Percentiles rank a stretch among this genome's conserved stretches.
These are phyloP conservation scores for Exophiala dermatitidis DNA, from an alignment of 2,329 filamentous ascomycete genomes.

Conservation along the genomic window DNA sequence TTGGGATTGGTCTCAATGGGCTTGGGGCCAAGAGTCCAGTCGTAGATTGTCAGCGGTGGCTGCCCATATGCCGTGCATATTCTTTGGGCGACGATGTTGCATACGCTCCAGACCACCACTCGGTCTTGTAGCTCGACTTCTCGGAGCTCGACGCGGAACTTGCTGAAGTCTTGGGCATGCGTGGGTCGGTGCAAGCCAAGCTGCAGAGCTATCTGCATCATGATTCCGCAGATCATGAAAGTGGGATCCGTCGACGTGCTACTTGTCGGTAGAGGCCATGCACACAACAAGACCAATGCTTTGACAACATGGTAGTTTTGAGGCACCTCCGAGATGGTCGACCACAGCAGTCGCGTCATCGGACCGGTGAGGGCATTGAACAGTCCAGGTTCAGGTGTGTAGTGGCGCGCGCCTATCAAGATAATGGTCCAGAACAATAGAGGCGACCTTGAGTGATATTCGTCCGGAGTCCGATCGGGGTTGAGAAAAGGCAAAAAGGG, in stretches of 20 bases:
- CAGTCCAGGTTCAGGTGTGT: conserved; percentile 47
- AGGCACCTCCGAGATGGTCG: conserved; percentile 53
- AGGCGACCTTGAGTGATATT: conserved; percentile 53
- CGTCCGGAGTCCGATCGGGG: conserved; percentile 46
- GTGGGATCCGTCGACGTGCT: conserved; percentile 59
- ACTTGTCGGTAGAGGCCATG: conserved; percentile 58
- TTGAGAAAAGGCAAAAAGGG: conserved; percentile 59
- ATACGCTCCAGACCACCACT: conserved; percentile 59
- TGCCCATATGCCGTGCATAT: conserved; percentile 63
- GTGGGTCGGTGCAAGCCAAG: conserved; percentile 59
- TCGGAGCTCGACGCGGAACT: conserved; percentile 47
- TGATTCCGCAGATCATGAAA: conserved; percentile 58
- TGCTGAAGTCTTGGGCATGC: conserved; percentile 52
- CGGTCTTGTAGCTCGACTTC: conserved; percentile 59
- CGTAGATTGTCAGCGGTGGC: conserved; percentile 56
- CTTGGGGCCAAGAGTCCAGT: conserved; percentile 47
- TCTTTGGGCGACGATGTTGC: conserved; percentile 61
- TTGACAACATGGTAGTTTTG: conserved; percentile 60
- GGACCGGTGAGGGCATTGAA: conserved; percentile 48
- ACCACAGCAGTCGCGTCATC: conserved; percentile 54
- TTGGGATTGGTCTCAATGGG: conserved; percentile 38
- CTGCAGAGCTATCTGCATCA: conserved; percentile 63
- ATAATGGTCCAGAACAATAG: conserved; percentile 64
- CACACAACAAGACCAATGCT: conserved; percentile 55
- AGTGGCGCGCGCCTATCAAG: conserved; percentile 55